Conservation (phyloP, 23 red algal species). For the Agarophyton chilense region DNA sequence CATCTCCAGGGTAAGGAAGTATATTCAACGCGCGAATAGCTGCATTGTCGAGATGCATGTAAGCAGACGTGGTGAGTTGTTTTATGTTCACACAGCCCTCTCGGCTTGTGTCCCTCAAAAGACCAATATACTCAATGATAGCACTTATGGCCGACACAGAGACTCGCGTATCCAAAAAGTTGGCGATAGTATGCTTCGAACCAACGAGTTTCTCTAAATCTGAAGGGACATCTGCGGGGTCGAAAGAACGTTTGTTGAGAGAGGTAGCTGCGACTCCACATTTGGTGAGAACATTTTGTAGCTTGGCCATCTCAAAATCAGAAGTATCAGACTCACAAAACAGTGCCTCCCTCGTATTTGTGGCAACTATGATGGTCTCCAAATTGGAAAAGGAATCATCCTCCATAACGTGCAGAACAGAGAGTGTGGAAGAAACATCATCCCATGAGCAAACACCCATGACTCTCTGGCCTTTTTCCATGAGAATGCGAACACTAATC, state of each 20-base stretch:
- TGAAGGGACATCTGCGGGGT: constrained; percentile 17
- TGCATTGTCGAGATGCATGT: constrained; percentile 78
- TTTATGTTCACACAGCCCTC: constrained; percentile 45
- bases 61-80: constrained; percentile 27
- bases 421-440: constrained; percentile 7
- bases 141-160: constrained; percentile 44
- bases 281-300: constrained; percentile 46
- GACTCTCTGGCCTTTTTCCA: background rate
- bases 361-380: constrained; percentile 52
- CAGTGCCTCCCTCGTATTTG: constrained; percentile 56
- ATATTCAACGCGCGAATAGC: constrained; percentile 83
- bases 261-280: constrained; percentile 57
- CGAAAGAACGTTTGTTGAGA: constrained; percentile 54
- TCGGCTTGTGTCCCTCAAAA: constrained; percentile 25
- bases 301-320: constrained; percentile 54
- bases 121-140: too few relatives aligned
- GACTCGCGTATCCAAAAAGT: constrained; percentile 52
- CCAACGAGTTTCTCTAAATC: constrained; percentile 70
- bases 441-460: constrained; percentile 64
- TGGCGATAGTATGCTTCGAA: constrained; percentile 33
- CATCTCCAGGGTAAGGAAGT: constrained; percentile 48
- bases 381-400: constrained; percentile 65
- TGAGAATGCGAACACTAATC: constrained; percentile 45
- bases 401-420: constrained; percentile 45
- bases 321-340: constrained; percentile 46